Evolutionary conservation across 768 basidiomycete genomes (phyloP), one percentile per base, ranked within the genome.

Genomic region (Gymnopilus dilepis): DNA sequence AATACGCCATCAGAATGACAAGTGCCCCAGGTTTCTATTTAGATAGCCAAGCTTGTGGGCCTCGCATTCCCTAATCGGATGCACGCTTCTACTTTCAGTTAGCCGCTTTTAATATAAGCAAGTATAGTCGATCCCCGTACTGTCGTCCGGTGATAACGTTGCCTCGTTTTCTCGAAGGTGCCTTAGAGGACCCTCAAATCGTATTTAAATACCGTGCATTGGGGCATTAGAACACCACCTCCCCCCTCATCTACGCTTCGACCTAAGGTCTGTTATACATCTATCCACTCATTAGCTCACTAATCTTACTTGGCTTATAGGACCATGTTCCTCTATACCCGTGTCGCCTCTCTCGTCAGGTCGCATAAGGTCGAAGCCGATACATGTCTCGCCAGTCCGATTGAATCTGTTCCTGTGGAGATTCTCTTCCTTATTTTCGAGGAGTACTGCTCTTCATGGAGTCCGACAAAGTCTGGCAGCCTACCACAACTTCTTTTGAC

Each of bases 381-480:
- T 38, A 30, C 21, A 7, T 24, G 15, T 6, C 28, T 45, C 47
- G 28, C 24, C 21, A 42, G 52, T 21, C 59, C 65, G 2, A 62
- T 67, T 28, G 50, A 66, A 15, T 54, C 31, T 6, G 42, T 70
- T n/a, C 69, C 69, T 37, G 41, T 57, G 30, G 69, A 70, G 47
- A 57, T 70, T 9, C 64, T 68, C 45, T 30, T 65, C 13, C 52
- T 68, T 40, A 64, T 70, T 40, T 70, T 71, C 38, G 63, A 71
- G 51, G 57, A 62, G 50, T 66, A 61, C 56, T 65, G 66, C 40
- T 22, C 48, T 51, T 50, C 41, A 6, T 41, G 52, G 28, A 37
- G 42, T 17, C 48, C 53, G 30, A 19, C 53, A 9, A 54, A 59
- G 37, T 3, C 51, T 3, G 19, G 34, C 13, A 28, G 42, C 22